Base-by-base conservation (phyloP, 495 filamentous ascomycete genomes). In the Usnea hakonensis region DNA sequence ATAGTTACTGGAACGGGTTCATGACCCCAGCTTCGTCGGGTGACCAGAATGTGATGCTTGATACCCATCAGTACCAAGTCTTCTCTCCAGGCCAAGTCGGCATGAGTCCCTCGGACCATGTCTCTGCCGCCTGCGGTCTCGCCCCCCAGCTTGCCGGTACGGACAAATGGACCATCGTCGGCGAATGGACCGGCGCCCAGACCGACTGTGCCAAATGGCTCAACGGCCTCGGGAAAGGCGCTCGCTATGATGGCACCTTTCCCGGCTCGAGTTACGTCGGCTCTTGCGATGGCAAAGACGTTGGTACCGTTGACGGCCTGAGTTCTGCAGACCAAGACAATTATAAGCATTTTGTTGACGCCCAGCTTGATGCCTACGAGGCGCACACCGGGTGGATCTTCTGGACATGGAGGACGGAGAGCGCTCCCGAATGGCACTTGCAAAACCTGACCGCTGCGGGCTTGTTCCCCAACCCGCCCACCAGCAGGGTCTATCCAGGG, bases 401-500 rank as follows among this genome's bases (percentile, higher is more conserved):
- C 75, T 92, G 89, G 89, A 85, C 84, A 8, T 91, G 89, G 83
- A 92, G 90, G 76, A 90, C 85, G n/a, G 89, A 95, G 66, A 86
- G 81, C 43, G 83, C 90, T 33, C 91, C 91, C 0, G 90, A 92
- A 73, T 96, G 91, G 91, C 84, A 93, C 70, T 85, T 95, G 80
- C 77, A 85, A 76, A 80, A 81, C 73, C 78, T 85, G 58, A 68
- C 87, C 23, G 77, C 71, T 7, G 78, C 71, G 35, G 85, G 83
- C 0, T 58, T 89, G 44, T 87, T 89, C 73, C 85, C 87, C 26
- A 77, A 83, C 64, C 84, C 85, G n/a, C 67, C 83, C 56, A 76
- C 72, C 17, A 68, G 71, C 58, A 72, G 83, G 59, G 68, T 78
- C 56, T 80, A 77, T 72, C 77, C 77, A 10, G 69, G 71, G 37